Base-by-base conservation (phyloP, 2,329 filamentous ascomycete genomes). In the Cyphellophora attinorum region DNA sequence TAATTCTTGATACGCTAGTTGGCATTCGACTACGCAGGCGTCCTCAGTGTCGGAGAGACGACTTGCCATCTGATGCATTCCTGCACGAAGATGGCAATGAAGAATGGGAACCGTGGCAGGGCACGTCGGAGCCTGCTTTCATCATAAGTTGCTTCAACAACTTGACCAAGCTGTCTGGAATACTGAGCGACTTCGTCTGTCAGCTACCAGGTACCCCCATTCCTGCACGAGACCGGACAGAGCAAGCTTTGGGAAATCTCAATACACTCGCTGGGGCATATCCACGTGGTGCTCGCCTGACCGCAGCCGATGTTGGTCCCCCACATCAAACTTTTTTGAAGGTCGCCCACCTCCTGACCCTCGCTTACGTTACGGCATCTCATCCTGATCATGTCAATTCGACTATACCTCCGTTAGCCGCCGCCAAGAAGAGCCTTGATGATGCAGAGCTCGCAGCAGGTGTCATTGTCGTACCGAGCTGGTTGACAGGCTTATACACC, bases 61-160 rank as follows among this genome's bases (percentile, higher is more conserved):
- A 64, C 29, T 44, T 64, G 4, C 18, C 27, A 11, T 11, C 29
- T 16, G 51, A 66, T 18, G 67, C 67, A 6, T 54, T 58, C 3
- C 59, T 81, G 2, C 65, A 73, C 16, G 77, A 82, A 52, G 76
- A 81, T 46, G 77, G 77, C 2, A 58, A 79, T 13, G 81, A 85
- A 49, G 79, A 85, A 57, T 85, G 80, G 80, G 75, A 81, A 44
- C 74, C 77, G 2, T 85, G 81, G 81, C 64, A 66, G 15, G 31
- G 14, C 64, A 65, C 39, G 47, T 63, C 37, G 41, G 56, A 59
- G 8, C 61, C 60, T 3, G 56, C 66, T 10, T 58, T 67, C 29
- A 58, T 62, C 4, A 50, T 70, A 14, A 74, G 70, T 47, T 69
- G 64, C 5, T 72, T 73, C 48, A 74, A 74, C 40, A 57, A 59